Base-by-base conservation (phyloP, 768 basidiomycete genomes). In the Pleurotus pulmonarius region DNA sequence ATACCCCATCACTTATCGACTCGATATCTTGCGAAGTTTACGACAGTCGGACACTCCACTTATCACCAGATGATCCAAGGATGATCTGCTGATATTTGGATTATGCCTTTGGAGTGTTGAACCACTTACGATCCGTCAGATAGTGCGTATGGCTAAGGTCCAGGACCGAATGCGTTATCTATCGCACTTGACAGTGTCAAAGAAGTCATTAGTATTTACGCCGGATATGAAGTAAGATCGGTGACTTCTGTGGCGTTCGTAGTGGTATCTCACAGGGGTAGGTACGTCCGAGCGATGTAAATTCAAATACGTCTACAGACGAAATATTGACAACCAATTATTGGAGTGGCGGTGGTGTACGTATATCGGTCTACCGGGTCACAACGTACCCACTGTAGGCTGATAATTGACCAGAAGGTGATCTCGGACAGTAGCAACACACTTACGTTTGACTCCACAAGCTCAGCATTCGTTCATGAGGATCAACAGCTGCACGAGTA, bases 71-170 rank as follows among this genome's bases (percentile, higher is more conserved):
- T 16, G 6, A 49, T 49, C 48, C 15, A 29, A 49, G 37, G 39
- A 11, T 22, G 51, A 24, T 53, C 48, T 49, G 48, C 48, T 49
- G 48, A 49, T 37, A 49, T 49, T 49, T 37, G 29, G 9, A 34
- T 34, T 34, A 34, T 34, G 29, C 29, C 29, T 34, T 9, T 34
- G 29, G 29, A 34, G 29, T 34, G 8, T 4, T 34, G 20, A 20
- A 20, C 9, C 29, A 34, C 11, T 3, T 34, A 34, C 29, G 5
- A 43, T 22, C n/a, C 20, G 41, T n/a, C 41, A 44, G 22, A 53
- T 41, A 20, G 39, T 34, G 40, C n/a, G 18, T 34, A 53, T 25
- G 18, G 15, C 8, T 13, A 26, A 15, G 48, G 20, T 49, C 26
- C 16, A 49, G 29, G 25, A 49, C 29, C 48, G 48, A 49, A 18